Percentiles rank a stretch among this genome's conserved stretches.
phyloP scores from a whole-genome alignment of 257 asterid species.

The Lycium barbarum region DNA sequence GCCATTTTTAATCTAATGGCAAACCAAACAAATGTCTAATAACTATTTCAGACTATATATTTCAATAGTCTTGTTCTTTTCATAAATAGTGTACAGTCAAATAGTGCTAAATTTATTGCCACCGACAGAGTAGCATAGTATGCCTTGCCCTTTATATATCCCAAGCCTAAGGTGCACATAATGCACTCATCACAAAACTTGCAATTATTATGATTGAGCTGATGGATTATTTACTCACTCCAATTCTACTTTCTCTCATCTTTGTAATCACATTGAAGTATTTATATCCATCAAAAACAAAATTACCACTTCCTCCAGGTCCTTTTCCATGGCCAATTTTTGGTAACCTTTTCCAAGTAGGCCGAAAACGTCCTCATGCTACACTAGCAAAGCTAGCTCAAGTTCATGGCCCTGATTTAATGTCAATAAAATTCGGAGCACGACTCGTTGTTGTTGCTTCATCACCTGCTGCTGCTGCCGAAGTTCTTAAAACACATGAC shows the following conservation, averaged over 20 bases:
- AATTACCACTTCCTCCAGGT: constrained; percentile 19
- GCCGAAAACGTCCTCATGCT: constrained; percentile 16
- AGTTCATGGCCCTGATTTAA: constrained; percentile 1
- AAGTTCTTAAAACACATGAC: not conserved
- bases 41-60: too few relatives aligned
- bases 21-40: too few relatives aligned
- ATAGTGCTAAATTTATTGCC: too few relatives aligned
- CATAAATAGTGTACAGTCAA: too few relatives aligned
- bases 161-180: too few relatives aligned
- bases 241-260: not conserved
- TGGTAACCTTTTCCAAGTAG: constrained; percentile 3
- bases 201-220: too few relatives aligned
- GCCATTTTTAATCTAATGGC: too few relatives aligned
- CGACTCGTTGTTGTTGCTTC: not conserved
- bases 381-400: constrained; percentile 2
- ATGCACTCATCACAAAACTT: too few relatives aligned
- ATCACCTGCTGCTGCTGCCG: not conserved
- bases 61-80: too few relatives aligned
- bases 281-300: not conserved
- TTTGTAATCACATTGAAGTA: not conserved
- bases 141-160: too few relatives aligned
- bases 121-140: too few relatives aligned
- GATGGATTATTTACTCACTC: not conserved
- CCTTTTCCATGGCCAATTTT: not conserved
- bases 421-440: constrained; percentile 1